phyloP scores from a whole-genome alignment of 192 early-diverging fungal species.

The Lobosporangium transversale region DNA sequence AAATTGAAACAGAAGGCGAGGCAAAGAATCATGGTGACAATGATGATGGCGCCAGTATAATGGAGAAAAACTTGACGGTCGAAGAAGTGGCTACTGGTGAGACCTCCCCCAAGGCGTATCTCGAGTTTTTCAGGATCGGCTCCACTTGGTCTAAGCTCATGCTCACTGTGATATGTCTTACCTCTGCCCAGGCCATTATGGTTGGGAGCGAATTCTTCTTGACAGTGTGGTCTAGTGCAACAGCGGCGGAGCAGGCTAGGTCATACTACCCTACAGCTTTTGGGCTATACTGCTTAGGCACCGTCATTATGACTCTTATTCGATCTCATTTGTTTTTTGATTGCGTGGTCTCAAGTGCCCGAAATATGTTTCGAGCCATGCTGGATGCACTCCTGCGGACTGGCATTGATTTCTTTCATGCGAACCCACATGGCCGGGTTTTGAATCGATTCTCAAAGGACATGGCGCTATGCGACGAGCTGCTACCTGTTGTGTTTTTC shows the following conservation, averaged over 20 bases:
- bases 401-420: constrained; percentile 69
- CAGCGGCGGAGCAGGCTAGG: constrained; percentile 45
- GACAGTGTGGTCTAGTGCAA: constrained; percentile 58
- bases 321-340: constrained; percentile 59
- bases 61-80: constrained; percentile 36
- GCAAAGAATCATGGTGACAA: neutral
- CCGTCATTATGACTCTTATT: constrained; percentile 56
- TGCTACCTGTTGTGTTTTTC: constrained; percentile 63
- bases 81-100: constrained; percentile 42
- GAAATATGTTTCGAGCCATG: constrained; percentile 58
- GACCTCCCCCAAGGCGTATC: constrained; percentile 40
- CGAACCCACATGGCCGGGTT: constrained; percentile 69
- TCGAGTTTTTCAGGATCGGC: constrained; percentile 47
- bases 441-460: constrained; percentile 73
- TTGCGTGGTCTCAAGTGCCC: constrained; percentile 23
- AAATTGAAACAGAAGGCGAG: no score
- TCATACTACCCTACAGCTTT: constrained; percentile 53
- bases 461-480: constrained; percentile 70
- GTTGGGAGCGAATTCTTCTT: constrained; percentile 62
- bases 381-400: constrained; percentile 56
- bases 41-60: constrained; percentile 18
- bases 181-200: constrained; percentile 35
- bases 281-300: constrained; percentile 50
- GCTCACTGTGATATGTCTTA: constrained; percentile 22
- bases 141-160: constrained; percentile 21